phyloP scores from a whole-genome alignment of 1,139 yeast genomes.

The Yamadazyma mexicana region DNA sequence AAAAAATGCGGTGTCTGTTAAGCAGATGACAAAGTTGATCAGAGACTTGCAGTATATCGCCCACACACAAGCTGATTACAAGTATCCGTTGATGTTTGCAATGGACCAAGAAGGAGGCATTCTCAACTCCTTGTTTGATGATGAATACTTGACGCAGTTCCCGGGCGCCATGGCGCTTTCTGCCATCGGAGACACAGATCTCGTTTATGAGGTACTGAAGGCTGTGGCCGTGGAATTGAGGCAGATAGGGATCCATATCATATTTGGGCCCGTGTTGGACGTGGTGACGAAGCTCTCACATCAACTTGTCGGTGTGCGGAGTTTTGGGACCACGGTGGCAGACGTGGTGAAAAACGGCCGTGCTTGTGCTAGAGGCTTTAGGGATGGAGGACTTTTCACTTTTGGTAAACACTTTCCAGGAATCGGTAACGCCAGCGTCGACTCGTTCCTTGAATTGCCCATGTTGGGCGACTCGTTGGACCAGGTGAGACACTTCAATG shows the following conservation, averaged over 20 bases:
- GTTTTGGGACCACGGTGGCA: slow-evolving; percentile 62
- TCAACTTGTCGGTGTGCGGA: slow-evolving; percentile 60
- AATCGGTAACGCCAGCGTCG: slow-evolving; percentile 62
- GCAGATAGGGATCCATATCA: slow-evolving; percentile 56
- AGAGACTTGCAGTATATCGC: slow-evolving; percentile 59
- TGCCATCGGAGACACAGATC: slow-evolving; percentile 52
- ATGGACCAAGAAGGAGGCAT: slow-evolving; percentile 82
- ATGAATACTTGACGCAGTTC: slow-evolving; percentile 53
- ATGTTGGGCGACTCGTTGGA: slow-evolving; percentile 58
- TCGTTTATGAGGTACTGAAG: slow-evolving; percentile 54
- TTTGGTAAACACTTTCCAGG: slow-evolving; percentile 72
- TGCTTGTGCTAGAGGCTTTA: slow-evolving; percentile 56
- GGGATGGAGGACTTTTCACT: slow-evolving; percentile 55
- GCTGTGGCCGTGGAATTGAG: slow-evolving; percentile 58
- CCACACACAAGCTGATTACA: slow-evolving; percentile 47
- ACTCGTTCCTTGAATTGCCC: slow-evolving; percentile 57
- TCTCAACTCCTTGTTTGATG: slow-evolving; percentile 60
- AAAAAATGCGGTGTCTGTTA: slow-evolving; percentile 53
- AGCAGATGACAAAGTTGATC: slow-evolving; percentile 51
- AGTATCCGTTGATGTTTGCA: slow-evolving; percentile 68
- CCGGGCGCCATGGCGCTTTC: slow-evolving; percentile 70
- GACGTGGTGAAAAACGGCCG: slow-evolving; percentile 57
- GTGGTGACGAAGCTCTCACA: slow-evolving; percentile 59
- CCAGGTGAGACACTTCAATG: slow-evolving; percentile 52
- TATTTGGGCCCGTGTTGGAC: slow-evolving; percentile 65